Percentiles rank a stretch among this genome's conserved stretches.
phyloP scores from a whole-genome alignment of 805 yeast species.

The Metschnikowia chrysomelidarum region DNA sequence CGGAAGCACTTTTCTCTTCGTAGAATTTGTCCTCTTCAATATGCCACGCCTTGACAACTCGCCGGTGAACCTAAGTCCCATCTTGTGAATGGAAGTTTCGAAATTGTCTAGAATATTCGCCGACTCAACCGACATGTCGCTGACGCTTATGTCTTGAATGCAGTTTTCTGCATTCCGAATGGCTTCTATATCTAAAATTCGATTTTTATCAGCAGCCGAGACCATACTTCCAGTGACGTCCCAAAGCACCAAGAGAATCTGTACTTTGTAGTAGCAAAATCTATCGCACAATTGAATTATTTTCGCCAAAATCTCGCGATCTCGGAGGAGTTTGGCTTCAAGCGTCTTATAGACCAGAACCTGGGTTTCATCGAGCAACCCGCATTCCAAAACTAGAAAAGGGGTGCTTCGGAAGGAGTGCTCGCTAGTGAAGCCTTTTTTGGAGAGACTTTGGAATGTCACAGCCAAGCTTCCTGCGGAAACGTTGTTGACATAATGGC shows the following conservation, averaged over 20 bases:
- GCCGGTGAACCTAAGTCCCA: slow-evolving; percentile 27
- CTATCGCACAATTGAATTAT: slow-evolving; percentile 33
- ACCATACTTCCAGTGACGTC: slow-evolving; percentile 25
- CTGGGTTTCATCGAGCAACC: slow-evolving; percentile 30
- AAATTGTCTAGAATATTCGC: slow-evolving; percentile 27
- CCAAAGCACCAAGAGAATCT: slow-evolving; percentile 45
- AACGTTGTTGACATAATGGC: slow-evolving; percentile 27
- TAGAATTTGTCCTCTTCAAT: slow-evolving; percentile 21
- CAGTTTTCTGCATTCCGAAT: slow-evolving; percentile 10
- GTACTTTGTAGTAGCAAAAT: slow-evolving; percentile 37
- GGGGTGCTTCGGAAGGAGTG: slow-evolving; percentile 39
- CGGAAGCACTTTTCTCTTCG: too few species aligned
- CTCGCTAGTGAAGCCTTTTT: slow-evolving; percentile 32
- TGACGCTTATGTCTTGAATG: slow-evolving; percentile 24
- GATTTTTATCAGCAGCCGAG: slow-evolving; percentile 14
- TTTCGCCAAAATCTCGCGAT: slow-evolving; percentile 33
- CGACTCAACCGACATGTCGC: slow-evolving; percentile 33
- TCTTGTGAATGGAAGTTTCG: slow-evolving; percentile 20
- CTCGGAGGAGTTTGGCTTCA: slow-evolving; percentile 36
- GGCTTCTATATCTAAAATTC: slow-evolving; percentile 18
- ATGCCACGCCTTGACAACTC: slow-evolving; percentile 31
- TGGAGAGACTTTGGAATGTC: slow-evolving; percentile 42
- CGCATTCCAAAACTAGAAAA: slow-evolving; percentile 53
- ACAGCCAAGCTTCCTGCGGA: slow-evolving; percentile 28
- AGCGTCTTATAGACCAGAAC: slow-evolving; percentile 16